Evolutionary conservation across 495 filamentous ascomycete species (phyloP), one percentile per base, ranked within the genome.

Genomic region (Daldinia vernicosa): DNA sequence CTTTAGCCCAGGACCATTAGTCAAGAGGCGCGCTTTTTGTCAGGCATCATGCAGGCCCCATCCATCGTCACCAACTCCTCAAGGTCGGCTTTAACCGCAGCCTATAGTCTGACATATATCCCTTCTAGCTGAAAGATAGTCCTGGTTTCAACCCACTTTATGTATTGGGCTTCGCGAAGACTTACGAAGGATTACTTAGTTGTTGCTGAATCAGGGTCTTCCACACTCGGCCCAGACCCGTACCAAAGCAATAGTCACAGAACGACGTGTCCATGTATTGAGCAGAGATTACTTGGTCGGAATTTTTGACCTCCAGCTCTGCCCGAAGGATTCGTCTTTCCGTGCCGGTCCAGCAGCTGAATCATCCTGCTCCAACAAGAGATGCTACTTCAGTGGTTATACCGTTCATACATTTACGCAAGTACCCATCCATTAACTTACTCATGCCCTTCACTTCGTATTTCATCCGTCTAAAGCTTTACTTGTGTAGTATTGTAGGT

Each of bases 41-140:
- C 43, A 47, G 24, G 24, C 55, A 39, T 40, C 24, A 62, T 72
- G 66, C 56, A 47, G 30, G 55, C 30, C 26, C 28, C 65, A 64
- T 61, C 26, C 60, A 47, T 57, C 61, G 51, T 61, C 28, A 47
- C 35, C 51, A 57, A 61, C 32, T n/a, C n/a, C 8, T 27, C 28
- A 4, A 26, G 32, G 30, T 59, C 61, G 60, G 51, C 65, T n/a
- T 19, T 40, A 43, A 66, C 32, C 52, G 45, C 40, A 56, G 22
- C 37, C 27, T 60, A 68, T 58, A 65, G 43, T 61, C 61, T 65
- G 61, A 53, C 53, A 67, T 52, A 65, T 50, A 61, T 58, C 60
- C 47, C 15, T 30, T 43, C 15, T 62, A 69, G 65, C 70, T 69
- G 65, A 69, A 69, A 57, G 50, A 43, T 22, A 66, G 64, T 60